Evolutionary conservation across 768 basidiomycete species (phyloP).

Genomic region (Boletellus emodensis): DNA sequence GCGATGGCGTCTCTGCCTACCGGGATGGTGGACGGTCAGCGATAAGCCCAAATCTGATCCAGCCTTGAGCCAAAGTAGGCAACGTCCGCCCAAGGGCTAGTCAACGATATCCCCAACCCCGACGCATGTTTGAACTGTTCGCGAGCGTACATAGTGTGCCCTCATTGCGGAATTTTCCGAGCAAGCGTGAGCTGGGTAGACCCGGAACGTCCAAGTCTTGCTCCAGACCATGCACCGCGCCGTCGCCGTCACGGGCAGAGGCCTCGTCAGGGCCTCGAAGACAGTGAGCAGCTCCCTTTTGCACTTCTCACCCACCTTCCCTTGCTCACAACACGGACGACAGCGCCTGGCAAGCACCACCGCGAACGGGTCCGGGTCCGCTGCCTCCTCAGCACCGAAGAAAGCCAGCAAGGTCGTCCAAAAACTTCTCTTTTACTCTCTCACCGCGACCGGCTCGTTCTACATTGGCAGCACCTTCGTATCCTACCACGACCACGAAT

Average conservation of each 20-base stretch:
- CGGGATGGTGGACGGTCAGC: too few species aligned
- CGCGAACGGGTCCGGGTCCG: slow-evolving; percentile 26
- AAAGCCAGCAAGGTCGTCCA: slow-evolving; percentile 56
- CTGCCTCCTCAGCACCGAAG: slow-evolving; percentile 32
- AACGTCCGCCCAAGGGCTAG: too few species aligned
- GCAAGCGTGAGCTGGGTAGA: not conserved
- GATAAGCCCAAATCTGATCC: too few species aligned
- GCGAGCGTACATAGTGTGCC: too few species aligned
- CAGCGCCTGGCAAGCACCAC: slow-evolving; percentile 64
- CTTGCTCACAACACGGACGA: not conserved
- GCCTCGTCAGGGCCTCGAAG: slow-evolving; percentile 45
- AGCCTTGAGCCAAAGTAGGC: not conserved
- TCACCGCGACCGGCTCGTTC: slow-evolving; percentile 67
- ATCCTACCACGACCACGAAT: slow-evolving; percentile 71
- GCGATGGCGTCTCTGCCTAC: too few species aligned
- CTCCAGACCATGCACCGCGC: slow-evolving; percentile 45
- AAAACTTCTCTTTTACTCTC: slow-evolving; percentile 62
- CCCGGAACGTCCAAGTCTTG: not conserved
- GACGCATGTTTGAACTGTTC: too few species aligned
- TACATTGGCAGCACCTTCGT: slow-evolving; percentile 79
- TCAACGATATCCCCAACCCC: too few species aligned
- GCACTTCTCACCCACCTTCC: not conserved
- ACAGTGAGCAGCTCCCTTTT: slow-evolving; percentile 40
- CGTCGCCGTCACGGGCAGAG: slow-evolving; percentile 49
- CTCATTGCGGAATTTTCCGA: slow-evolving; percentile 11